These are phyloP conservation scores for Leishmania tropica DNA, from an alignment of 208 protist genomes.

Conservation along the genomic window DNA sequence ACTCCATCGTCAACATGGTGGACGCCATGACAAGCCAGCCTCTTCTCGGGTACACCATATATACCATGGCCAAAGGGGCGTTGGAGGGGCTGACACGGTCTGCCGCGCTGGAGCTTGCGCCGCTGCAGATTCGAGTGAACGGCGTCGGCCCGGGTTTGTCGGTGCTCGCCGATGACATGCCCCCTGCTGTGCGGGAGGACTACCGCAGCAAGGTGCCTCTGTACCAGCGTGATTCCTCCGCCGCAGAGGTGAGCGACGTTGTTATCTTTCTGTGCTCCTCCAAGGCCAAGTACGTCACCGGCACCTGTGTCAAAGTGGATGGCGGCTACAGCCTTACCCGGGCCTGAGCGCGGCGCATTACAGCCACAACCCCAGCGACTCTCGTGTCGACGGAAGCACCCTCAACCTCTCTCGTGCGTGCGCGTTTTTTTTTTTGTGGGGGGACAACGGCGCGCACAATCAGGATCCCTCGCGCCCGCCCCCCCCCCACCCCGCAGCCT, in stretches of 20 bases:
- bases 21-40: constrained; percentile 74
- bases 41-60: constrained; percentile 57
- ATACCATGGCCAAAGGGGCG: constrained; percentile 84
- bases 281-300: constrained; percentile 69
- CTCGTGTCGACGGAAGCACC: background rate
- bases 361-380: background rate
- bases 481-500: background rate
- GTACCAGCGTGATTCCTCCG: constrained; percentile 49
- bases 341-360: constrained; percentile 15
- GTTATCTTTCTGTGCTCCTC: constrained; percentile 70
- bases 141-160: constrained; percentile 66
- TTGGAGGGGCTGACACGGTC: constrained; percentile 70
- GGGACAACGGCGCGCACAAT: background rate
- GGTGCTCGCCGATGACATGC: constrained; percentile 48
- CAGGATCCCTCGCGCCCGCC: background rate
- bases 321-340: constrained; percentile 72
- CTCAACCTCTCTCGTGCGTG: background rate
- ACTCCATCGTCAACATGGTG: constrained; percentile 65
- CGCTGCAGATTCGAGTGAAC: constrained; percentile 71
- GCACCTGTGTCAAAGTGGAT: constrained; percentile 68
- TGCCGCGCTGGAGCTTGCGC: constrained; percentile 70
- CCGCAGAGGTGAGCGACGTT: constrained; percentile 54
- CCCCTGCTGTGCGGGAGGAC: constrained; percentile 30
- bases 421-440: background rate
- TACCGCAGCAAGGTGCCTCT: constrained; percentile 68